Percentiles rank a stretch among this genome's conserved stretches.
These are phyloP conservation scores for Trichoderma simmonsii DNA, from an alignment of 2,329 filamentous ascomycete genomes.

Conservation along the genomic window DNA sequence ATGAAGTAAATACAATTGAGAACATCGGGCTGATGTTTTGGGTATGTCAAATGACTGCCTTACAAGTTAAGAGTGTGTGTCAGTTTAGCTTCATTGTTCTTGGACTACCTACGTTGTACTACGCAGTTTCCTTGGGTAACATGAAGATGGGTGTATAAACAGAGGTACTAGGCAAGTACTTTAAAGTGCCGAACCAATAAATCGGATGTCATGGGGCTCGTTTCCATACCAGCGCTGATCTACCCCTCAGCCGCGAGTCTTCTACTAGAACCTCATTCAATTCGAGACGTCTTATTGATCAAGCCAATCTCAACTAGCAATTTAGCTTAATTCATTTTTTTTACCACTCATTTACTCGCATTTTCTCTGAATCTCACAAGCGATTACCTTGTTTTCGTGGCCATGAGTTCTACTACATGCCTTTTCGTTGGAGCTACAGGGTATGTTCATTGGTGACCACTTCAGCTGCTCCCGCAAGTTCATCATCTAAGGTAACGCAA, in stretches of 20 bases:
- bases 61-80: background rate
- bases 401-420: background rate
- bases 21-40: background rate
- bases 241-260: background rate
- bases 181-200: background rate
- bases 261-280: background rate
- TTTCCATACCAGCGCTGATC: background rate
- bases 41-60: background rate
- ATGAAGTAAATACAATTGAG: background rate
- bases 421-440: background rate
- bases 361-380: no score
- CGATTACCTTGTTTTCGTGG: background rate
- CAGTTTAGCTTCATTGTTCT: background rate
- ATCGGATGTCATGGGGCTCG: background rate
- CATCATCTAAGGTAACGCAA: background rate
- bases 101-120: background rate
- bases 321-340: background rate
- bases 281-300: background rate
- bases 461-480: background rate
- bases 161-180: background rate
- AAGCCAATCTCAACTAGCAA: background rate
- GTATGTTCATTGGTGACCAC: background rate
- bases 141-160: background rate
- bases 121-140: background rate
- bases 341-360: background rate